Percentiles rank a stretch among this genome's conserved stretches.
phyloP scores from a whole-genome alignment of 2,329 filamentous ascomycete species.

The Apiospora marii region DNA sequence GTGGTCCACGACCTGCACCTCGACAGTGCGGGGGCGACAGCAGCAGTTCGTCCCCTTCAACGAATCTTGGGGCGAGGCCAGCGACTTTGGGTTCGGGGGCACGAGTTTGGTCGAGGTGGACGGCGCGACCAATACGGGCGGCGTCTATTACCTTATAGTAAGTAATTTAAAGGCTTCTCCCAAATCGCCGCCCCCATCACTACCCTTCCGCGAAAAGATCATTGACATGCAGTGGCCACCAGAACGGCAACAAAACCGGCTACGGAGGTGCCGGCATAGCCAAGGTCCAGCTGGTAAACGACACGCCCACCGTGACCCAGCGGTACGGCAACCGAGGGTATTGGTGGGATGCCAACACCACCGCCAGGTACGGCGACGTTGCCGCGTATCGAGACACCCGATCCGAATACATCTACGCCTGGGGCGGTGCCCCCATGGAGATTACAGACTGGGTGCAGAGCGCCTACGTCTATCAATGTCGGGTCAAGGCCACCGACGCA shows the following conservation, averaged over 20 bases:
- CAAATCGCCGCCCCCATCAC: too few species aligned
- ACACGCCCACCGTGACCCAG: conserved; percentile 45
- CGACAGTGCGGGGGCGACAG: conserved; percentile 42
- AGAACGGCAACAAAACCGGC: conserved; percentile 43
- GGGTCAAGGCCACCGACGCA: conserved; percentile 44
- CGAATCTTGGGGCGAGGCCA: conserved; percentile 46
- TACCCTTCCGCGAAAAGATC: neutral
- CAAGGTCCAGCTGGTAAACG: conserved; percentile 44
- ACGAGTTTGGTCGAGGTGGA: conserved; percentile 49
- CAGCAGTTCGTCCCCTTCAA: conserved; percentile 47
- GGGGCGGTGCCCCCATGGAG: conserved; percentile 47
- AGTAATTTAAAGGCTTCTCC: conserved; percentile 25
- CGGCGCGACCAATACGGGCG: conserved; percentile 37
- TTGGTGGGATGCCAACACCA: conserved; percentile 46
- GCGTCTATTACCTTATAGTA: conserved; percentile 48
- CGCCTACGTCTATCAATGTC: conserved; percentile 46
- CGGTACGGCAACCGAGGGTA: conserved; percentile 43
- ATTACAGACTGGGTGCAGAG: conserved; percentile 35
- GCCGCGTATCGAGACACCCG: conserved; percentile 46
- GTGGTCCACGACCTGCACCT: conserved; percentile 47
- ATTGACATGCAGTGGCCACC: neutral
- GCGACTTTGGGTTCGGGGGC: conserved; percentile 47
- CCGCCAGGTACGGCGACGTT: conserved; percentile 48
- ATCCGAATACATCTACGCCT: conserved; percentile 49
- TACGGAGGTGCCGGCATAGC: conserved; percentile 47